Conservation (phyloP, 2,329 filamentous ascomycete genomes). For the Aspergillus fructus region DNA sequence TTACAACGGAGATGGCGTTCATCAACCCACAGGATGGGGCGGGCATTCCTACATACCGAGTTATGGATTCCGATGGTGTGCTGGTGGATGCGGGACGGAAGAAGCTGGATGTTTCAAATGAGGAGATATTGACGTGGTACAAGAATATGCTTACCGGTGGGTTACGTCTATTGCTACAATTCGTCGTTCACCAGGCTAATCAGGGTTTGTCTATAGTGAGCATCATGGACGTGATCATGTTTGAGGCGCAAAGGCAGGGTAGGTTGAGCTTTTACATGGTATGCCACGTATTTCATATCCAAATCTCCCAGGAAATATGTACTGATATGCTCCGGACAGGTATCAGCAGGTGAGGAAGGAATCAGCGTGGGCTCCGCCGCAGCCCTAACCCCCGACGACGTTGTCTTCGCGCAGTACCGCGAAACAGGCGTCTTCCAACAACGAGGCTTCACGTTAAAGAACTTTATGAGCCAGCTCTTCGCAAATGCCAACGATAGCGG, state of each 20-base stretch:
- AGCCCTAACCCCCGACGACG: constrained; percentile 77
- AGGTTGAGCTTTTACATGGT: constrained; percentile 97
- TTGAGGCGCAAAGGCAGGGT: constrained; percentile 95
- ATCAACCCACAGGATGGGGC: constrained; percentile 68
- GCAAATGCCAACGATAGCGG: constrained; percentile 79
- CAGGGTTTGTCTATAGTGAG: constrained; percentile 50
- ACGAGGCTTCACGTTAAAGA: constrained; percentile 77
- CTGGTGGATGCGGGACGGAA: constrained; percentile 73
- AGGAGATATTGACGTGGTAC: constrained; percentile 62
- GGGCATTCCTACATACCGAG: constrained; percentile 85
- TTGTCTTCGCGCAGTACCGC: constrained; percentile 91
- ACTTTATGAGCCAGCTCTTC: constrained; percentile 97
- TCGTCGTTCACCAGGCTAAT: not conserved
- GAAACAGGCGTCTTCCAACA: constrained; percentile 90
- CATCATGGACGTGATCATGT: constrained; percentile 97
- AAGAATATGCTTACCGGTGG: constrained; percentile 62
- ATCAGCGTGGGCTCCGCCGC: constrained; percentile 87
- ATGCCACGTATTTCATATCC: not conserved
- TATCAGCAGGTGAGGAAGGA: constrained; percentile 88
- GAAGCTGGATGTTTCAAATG: constrained; percentile 63
- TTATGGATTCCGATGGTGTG: constrained; percentile 83
- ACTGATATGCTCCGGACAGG: constrained; percentile 34
- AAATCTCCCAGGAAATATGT: not conserved
- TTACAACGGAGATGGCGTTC: constrained; percentile 78
- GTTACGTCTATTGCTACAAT: constrained; percentile 16